Base-by-base conservation (phyloP, 306 rosid species). In the Quercus bicolor region DNA sequence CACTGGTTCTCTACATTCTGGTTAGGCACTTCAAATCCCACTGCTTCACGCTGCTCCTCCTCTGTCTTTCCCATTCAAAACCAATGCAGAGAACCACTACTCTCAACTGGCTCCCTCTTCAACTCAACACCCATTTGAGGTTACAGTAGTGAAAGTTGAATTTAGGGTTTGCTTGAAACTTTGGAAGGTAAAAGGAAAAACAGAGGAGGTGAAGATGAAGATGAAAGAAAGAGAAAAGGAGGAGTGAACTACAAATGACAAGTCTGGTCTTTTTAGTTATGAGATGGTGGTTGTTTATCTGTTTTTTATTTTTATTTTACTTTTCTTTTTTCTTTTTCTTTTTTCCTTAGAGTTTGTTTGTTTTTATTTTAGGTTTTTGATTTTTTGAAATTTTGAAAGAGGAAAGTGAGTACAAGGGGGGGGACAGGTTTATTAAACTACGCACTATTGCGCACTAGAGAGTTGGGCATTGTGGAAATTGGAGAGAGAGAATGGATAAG, bases 51-150 rank as follows among this genome's bases (percentile, higher is more conserved):
- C 64, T 80, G 92, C 29, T 91, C 92, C 62, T 80, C 95, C 78
- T 88, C 95, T 83, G 78, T 72, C 86, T 93, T 93, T 78, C 98
- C 98, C 98, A 93, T 93, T 40, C 45, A 40, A 40, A 40, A 40
- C 45, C 45, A 40, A 40, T 40, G 45, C 45, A 40, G 24, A 87
- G 73, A 62, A 80, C 45, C 51, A 18, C 71, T 4, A 11, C 51
- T 80, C 76, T 74, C 84, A 56, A 54, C 79, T 78, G 68, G 66
- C 65, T 75, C 61, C 23, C 79, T 48, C 80, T 74, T 79, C 75
- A 80, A 79, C 48, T 40, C 45, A 40, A 4, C 75, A 61, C 60
- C 91, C 97, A 91, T 89, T 86, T 62, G 73, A 68, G 82, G 37
- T 16, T 68, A 40, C 45, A 40, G 12, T 40, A 40, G 3, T 8